Conservation (phyloP, 495 filamentous ascomycete genomes). For the Neurospora sp. region DNA sequence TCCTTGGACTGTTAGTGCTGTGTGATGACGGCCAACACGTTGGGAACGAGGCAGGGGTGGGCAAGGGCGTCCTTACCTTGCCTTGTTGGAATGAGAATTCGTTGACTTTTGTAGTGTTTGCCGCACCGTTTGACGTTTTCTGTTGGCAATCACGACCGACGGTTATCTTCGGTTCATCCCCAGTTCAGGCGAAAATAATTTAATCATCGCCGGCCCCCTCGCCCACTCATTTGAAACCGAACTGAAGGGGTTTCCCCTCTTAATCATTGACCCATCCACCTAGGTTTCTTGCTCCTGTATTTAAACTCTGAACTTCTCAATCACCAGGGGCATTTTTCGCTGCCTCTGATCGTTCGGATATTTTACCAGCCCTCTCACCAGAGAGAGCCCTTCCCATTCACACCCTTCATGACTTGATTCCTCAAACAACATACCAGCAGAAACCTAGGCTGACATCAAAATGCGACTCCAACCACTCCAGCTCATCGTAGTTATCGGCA, state of each 20-base stretch:
- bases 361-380: background rate
- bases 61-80: background rate
- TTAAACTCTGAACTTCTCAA: background rate
- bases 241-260: background rate
- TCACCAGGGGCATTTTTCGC: background rate
- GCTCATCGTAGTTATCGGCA: background rate
- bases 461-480: background rate
- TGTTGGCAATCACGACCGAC: background rate
- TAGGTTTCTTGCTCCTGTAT: background rate
- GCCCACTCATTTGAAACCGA: background rate
- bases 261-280: background rate
- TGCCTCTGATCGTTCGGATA: background rate
- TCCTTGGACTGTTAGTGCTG: background rate
- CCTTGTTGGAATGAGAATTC: background rate
- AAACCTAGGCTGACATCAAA: background rate
- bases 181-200: background rate
- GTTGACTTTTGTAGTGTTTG: background rate
- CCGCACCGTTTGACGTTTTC: background rate
- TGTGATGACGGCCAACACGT: background rate
- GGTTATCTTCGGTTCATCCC: background rate
- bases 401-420: background rate
- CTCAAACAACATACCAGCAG: background rate
- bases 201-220: background rate
- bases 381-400: background rate
- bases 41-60: background rate